These are phyloP conservation scores for Russula compacta DNA, from an alignment of 768 basidiomycete genomes.

Conservation along the genomic window DNA sequence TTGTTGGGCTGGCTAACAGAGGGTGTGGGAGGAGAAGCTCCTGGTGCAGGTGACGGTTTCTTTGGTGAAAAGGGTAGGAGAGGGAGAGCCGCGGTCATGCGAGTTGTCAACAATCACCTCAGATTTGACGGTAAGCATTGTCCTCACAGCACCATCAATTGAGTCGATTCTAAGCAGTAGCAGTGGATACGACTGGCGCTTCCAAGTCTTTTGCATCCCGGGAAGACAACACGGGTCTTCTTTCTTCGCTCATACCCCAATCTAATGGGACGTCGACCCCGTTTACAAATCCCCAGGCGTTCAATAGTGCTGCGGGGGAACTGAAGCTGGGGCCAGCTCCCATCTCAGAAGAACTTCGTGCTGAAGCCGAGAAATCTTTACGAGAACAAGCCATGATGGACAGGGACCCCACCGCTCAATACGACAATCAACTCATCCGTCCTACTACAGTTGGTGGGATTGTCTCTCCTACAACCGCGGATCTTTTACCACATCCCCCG, in stretches of 20 bases:
- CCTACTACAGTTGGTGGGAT: conserved; percentile 46
- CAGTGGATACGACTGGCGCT: conserved; percentile 66
- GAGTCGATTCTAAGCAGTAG: conserved; percentile 20
- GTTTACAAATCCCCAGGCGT: conserved; percentile 56
- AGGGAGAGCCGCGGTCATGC: conserved; percentile 83
- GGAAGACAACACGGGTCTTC: conserved; percentile 81
- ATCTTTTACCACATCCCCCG: conserved; percentile 73
- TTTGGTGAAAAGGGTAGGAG: conserved; percentile 74
- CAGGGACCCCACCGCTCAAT: conserved; percentile 55
- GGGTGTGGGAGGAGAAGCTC: conserved; percentile 76
- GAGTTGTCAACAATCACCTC: conserved; percentile 89
- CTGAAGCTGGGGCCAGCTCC: conserved; percentile 83
- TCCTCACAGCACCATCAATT: conserved; percentile 7
- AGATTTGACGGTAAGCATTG: conserved; percentile 69
- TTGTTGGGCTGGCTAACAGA: conserved; percentile 96
- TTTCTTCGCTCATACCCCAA: conserved; percentile 69
- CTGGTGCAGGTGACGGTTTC: conserved; percentile 73
- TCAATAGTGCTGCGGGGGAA: conserved; percentile 65
- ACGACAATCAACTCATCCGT: conserved; percentile 49
- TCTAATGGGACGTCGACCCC: conserved; percentile 39
- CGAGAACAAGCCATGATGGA: conserved; percentile 76
- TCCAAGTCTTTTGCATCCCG: conserved; percentile 57
- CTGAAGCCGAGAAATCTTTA: conserved; percentile 71
- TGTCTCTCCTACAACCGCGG: conserved; percentile 54
- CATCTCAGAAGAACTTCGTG: conserved; percentile 66